A percentile compares a stretch with the other conserved stretches of the same genome.
Conservation (phyloP, 2,329 filamentous ascomycete genomes). For the Coniella lustricola region DNA sequence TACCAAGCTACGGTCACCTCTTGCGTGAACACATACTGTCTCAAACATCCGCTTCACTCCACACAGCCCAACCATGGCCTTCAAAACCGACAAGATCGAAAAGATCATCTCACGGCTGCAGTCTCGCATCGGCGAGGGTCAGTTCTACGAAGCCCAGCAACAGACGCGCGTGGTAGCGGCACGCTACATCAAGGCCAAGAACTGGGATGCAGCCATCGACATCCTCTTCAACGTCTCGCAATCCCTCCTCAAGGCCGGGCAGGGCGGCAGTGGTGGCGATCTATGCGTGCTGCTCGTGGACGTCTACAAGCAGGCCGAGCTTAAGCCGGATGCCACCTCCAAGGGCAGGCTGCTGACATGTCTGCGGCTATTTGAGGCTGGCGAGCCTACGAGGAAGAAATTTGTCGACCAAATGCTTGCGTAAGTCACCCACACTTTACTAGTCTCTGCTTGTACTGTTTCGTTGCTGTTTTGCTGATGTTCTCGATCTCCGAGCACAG, state of each 20-base stretch:
- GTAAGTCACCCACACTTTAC: slow-evolving; percentile 36
- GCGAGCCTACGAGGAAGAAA: slow-evolving; percentile 88
- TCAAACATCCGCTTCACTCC: neutral
- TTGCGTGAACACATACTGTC: no score
- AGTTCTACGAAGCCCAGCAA: slow-evolving; percentile 97
- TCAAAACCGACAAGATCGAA: slow-evolving; percentile 40
- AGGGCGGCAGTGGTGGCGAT: slow-evolving; percentile 88
- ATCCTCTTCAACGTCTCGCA: slow-evolving; percentile 79
- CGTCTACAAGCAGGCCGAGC: slow-evolving; percentile 80
- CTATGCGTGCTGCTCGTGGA: slow-evolving; percentile 81
- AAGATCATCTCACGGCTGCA: slow-evolving; percentile 63
- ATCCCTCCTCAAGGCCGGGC: slow-evolving; percentile 82
- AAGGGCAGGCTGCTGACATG: slow-evolving; percentile 73
- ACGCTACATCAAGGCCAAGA: slow-evolving; percentile 82
- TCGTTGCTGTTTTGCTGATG: neutral
- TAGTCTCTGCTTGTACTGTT: neutral
- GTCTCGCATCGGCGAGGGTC: slow-evolving; percentile 59
- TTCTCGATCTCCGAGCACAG: slow-evolving; percentile 27
- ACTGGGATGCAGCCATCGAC: slow-evolving; percentile 80
- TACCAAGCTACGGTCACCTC: neutral
- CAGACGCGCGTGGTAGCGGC: slow-evolving; percentile 93
- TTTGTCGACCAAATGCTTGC: slow-evolving; percentile 80
- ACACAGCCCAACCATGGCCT: slow-evolving; percentile 10
- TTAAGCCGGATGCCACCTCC: slow-evolving; percentile 65
- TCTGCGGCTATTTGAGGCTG: slow-evolving; percentile 69